These are phyloP conservation scores for Pseudonectria foliicola DNA, from an alignment of 2,329 filamentous ascomycete species.

Conservation along the genomic window DNA sequence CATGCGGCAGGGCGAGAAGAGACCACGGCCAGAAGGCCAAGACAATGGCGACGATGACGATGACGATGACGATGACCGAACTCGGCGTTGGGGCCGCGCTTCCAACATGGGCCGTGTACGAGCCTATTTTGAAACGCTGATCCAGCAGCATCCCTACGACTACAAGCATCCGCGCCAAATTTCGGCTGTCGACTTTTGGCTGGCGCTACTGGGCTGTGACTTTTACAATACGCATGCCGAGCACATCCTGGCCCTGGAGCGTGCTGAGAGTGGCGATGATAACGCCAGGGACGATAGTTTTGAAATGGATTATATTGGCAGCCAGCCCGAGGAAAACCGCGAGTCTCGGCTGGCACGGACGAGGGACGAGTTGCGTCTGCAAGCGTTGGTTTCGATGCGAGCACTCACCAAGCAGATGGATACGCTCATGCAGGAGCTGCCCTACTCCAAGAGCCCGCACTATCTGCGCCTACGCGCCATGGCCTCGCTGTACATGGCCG, in stretches of 20 bases:
- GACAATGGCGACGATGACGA: conserved; percentile 4
- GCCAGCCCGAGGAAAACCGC: conserved; percentile 9
- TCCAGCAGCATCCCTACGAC: conserved; percentile 69
- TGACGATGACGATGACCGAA: neutral
- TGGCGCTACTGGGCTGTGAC: conserved; percentile 73
- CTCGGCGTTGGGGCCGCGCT: conserved; percentile 33
- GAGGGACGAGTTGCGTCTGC: conserved; percentile 35
- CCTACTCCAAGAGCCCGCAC: conserved; percentile 60
- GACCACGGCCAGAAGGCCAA: conserved; percentile 2
- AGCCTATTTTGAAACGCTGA: conserved; percentile 69
- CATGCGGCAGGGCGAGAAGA: conserved; percentile 50
- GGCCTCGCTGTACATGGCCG: conserved; percentile 66
- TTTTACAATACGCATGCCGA: conserved; percentile 66
- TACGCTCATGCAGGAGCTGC: conserved; percentile 58
- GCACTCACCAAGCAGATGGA: conserved; percentile 65
- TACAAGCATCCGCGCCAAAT: conserved; percentile 49
- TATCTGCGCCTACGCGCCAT: conserved; percentile 67
- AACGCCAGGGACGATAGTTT: conserved; percentile 24
- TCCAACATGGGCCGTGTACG: conserved; percentile 39
- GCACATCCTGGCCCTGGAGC: conserved; percentile 38
- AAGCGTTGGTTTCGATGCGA: conserved; percentile 52
- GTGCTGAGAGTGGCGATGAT: conserved; percentile 21
- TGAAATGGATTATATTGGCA: conserved; percentile 3
- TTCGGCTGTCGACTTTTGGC: conserved; percentile 71
- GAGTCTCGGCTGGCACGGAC: conserved; percentile 16